phyloP scores from a whole-genome alignment of 2,329 filamentous ascomycete genomes.

The Xylaria sp. region DNA sequence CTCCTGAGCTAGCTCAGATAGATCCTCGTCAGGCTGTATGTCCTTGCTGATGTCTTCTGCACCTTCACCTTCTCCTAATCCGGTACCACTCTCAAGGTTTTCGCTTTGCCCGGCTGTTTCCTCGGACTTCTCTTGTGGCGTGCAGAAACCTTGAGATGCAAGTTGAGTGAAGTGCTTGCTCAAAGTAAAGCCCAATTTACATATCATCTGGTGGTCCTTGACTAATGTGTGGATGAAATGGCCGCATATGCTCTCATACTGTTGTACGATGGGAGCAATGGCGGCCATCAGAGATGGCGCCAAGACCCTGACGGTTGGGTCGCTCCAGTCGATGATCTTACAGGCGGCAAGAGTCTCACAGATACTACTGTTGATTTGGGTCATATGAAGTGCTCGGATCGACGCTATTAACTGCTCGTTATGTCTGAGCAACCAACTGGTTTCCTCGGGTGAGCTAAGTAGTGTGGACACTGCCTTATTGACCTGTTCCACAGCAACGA shows the following conservation, averaged over 20 bases:
- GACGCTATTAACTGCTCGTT: slow-evolving; percentile 63
- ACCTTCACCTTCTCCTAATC: slow-evolving; percentile 92
- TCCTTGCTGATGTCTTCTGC: slow-evolving; percentile 99
- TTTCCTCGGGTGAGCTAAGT: slow-evolving; percentile 68
- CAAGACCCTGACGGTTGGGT: slow-evolving; percentile 55
- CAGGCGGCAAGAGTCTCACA: slow-evolving; percentile 41
- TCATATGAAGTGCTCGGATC: slow-evolving; percentile 68
- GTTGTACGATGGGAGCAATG: slow-evolving; percentile 75
- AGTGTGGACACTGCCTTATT: slow-evolving; percentile 65
- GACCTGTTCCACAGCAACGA: slow-evolving; percentile 81
- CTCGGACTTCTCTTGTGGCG: slow-evolving; percentile 81
- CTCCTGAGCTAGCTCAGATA: slow-evolving; percentile 90
- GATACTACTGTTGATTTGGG: slow-evolving; percentile 61
- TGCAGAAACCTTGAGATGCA: slow-evolving; percentile 88
- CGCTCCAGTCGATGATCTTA: slow-evolving; percentile 53
- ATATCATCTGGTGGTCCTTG: slow-evolving; percentile 74
- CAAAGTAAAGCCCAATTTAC: slow-evolving; percentile 79
- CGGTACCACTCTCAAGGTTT: slow-evolving; percentile 89
- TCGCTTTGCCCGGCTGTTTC: slow-evolving; percentile 76
- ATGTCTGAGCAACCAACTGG: slow-evolving; percentile 69
- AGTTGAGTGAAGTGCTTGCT: slow-evolving; percentile 82
- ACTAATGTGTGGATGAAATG: slow-evolving; percentile 68
- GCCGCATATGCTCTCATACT: slow-evolving; percentile 73
- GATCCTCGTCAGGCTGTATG: slow-evolving; percentile 90
- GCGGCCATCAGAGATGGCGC: slow-evolving; percentile 68